phyloP scores from a whole-genome alignment of 208 protist species.

The Herpetomonas muscarum region DNA sequence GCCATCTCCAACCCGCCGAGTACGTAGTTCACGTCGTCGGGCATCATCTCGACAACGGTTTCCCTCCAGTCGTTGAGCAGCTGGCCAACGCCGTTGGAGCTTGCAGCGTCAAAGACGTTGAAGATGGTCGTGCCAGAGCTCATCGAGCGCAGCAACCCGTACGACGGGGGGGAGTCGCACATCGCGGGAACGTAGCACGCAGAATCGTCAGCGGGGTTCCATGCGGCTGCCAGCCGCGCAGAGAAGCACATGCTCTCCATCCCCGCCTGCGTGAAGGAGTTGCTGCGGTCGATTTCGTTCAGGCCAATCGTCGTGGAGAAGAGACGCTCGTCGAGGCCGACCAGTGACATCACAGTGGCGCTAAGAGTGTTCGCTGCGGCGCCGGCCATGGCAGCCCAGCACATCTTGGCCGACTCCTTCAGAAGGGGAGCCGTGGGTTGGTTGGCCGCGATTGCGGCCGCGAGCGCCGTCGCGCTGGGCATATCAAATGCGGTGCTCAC shows the following conservation, averaged over 20 bases:
- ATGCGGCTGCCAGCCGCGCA: not conserved
- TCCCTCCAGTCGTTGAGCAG: not conserved
- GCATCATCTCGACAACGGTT: not conserved
- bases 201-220: not conserved
- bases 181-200: not conserved
- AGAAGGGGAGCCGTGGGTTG: not conserved
- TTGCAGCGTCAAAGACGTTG: not conserved
- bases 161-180: not conserved
- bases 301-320: not conserved
- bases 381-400: not conserved
- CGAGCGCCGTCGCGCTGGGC: not conserved
- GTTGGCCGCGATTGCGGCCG: not conserved
- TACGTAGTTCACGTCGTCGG: not conserved
- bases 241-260: not conserved
- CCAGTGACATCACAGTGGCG: not conserved
- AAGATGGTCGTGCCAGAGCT: not conserved
- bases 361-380: not conserved
- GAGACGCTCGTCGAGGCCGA: not conserved
- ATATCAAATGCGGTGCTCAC: not conserved
- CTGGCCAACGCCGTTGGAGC: not conserved
- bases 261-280: not conserved
- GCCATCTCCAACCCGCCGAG: not conserved
- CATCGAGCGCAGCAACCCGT: not conserved
- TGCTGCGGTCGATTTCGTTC: not conserved
- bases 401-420: not conserved